These are phyloP conservation scores for Pseudocercospora eumusae DNA, from an alignment of 2,329 filamentous ascomycete genomes.

Conservation along the genomic window DNA sequence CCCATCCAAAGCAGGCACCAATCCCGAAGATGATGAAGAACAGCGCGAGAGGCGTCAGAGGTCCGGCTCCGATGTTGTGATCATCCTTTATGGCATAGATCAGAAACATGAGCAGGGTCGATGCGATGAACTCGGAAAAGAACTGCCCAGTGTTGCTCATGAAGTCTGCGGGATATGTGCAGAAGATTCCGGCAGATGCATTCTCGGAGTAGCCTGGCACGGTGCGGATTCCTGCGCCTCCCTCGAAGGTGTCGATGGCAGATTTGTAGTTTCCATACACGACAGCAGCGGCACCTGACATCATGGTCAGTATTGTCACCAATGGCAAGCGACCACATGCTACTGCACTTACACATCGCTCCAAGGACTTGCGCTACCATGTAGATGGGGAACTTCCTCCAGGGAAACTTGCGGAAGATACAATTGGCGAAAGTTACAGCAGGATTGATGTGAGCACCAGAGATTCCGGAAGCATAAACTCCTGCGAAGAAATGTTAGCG, in stretches of 20 bases:
- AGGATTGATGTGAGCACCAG: conserved; percentile 43
- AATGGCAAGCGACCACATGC: conserved; percentile 3
- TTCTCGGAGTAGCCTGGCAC: conserved; percentile 56
- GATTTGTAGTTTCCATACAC: conserved; percentile 49
- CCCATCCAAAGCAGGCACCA: conserved; percentile 70
- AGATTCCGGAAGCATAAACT: conserved; percentile 40
- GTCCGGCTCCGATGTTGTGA: conserved; percentile 59
- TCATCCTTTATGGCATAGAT: conserved; percentile 69
- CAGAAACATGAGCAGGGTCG: conserved; percentile 67
- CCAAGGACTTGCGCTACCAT: conserved; percentile 58
- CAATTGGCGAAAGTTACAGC: conserved; percentile 72
- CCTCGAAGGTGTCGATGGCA: conserved; percentile 44
- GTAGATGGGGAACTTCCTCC: conserved; percentile 71
- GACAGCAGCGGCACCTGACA: conserved; percentile 46
- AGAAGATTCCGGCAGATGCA: conserved; percentile 70
- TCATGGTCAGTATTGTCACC: neutral
- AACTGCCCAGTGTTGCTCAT: conserved; percentile 68
- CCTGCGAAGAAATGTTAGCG: conserved; percentile 3
- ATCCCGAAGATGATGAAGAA: conserved; percentile 76
- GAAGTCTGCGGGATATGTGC: conserved; percentile 69
- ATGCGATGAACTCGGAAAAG: conserved; percentile 71
- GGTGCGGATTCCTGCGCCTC: conserved; percentile 60
- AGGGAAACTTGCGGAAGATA: conserved; percentile 57
- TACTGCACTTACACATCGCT: conserved; percentile 59
- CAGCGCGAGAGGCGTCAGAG: conserved; percentile 60